Base-by-base conservation (phyloP, 352 stramenopile genomes). In the Pythium sukuiense region DNA sequence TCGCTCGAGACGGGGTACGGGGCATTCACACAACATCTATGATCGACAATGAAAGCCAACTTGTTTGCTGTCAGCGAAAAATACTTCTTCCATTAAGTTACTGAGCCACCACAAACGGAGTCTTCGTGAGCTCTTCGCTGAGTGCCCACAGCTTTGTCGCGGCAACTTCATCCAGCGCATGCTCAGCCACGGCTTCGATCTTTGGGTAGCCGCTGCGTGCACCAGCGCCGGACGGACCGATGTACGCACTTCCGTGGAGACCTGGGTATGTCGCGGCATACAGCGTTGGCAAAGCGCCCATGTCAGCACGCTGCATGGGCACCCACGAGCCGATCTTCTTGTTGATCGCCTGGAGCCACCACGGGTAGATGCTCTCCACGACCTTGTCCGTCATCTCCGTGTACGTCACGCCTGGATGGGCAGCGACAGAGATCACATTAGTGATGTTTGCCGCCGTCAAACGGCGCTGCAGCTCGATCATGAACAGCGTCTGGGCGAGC, bases 391-490 rank as follows among this genome's bases (percentile, higher is more conserved):
- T 69, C 5, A 65, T 76, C 13, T 55, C 27, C 2, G 65, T 24
- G 3, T 24, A 24, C 20, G 20, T 24, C 66, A 72, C 49, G 43
- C 71, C 71, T n/a, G 71, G 71, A 32, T 77, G 71, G 2, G 69
- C 50, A 3, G 67, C 67, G 27, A 71, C 63, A 5, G 76, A 71
- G 48, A 76, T 55, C 16, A 85, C 70, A 50, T 79, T 77, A 16
- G 32, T 29, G 35, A 80, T 55, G 3, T 53, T 59, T 16, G 61
- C 63, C 24, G 61, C 46, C 35, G 58, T 46, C 16, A 88, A 52
- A 11, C 77, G 72, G 4, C 77, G 71, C 24, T 82, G 63, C 39
- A 88, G 69, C 43, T 86, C 80, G 49, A 76, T 70, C 30, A 76
- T 79, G 13, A 63, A 57, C 24, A 68, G 43, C 14, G 75, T 37